Evolutionary conservation across 805 yeast genomes (phyloP), one percentile per base, ranked within the genome.

Genomic region (Kluyveromyces wickerhamii): DNA sequence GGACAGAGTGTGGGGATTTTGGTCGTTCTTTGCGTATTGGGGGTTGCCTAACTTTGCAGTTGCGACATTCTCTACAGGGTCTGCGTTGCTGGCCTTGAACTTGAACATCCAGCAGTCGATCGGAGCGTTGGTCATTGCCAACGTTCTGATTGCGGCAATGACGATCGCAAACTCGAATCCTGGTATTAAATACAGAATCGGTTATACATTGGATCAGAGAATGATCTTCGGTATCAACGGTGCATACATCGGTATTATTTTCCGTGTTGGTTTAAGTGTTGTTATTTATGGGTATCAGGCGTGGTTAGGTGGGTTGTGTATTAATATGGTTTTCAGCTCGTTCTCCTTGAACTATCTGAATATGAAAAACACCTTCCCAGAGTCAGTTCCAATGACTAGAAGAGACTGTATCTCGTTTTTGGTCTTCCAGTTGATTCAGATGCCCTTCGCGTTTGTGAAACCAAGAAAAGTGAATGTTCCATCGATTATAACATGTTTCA

Each of bases 201-300:
- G 66, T 4, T 64, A 56, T 35, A 58, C 67, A 1, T 44, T 62
- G 4, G 54, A 56, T 21, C 66, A 59, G 30, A 43, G 68, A 34
- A 43, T 59, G 38, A 49, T 59, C 7, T 62, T 62, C 47, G 73
- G 73, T 20, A 55, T 62, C 29, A 41, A 52, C 20, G 60, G 63
- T 9, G 53, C 60, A 7, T 44, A 45, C 27, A 52, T 63, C 27
- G 62, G 60, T 23, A 57, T 62, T 21, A 47, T 60, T 30, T 58
- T 63, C 23, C 52, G 67, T 35, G 52, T 61, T 36, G 54, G 62
- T 21, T 55, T 59, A 2, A 59, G 64, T 15, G 51, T 56, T 21
- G 57, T 64, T 24, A 60, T 67, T 61, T 64, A 59, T 44, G 67
- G 66, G 11, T 62, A 59, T 25, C 55, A 60, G 37, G 53, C 66